These are phyloP conservation scores for Zygosaccharomyces rouxii DNA, from an alignment of 805 yeast genomes.

Conservation along the genomic window DNA sequence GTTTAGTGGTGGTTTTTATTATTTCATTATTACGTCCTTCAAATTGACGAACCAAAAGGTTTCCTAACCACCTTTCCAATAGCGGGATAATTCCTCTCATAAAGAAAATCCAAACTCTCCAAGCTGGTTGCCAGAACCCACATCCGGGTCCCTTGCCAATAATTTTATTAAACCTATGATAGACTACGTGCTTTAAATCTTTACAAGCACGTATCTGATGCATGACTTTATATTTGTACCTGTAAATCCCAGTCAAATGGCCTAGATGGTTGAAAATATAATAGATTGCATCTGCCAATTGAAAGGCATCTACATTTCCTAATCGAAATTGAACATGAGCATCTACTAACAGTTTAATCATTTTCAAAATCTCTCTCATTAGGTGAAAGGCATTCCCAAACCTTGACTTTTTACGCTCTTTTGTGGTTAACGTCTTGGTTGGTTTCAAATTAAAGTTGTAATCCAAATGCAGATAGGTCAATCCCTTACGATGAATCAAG, in stretches of 20 bases:
- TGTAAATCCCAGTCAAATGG: constrained; percentile 90
- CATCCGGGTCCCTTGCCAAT: constrained; percentile 98
- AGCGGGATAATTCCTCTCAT: constrained; percentile 88
- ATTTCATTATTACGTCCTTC: constrained; percentile 94
- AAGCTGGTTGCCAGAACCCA: constrained; percentile 99
- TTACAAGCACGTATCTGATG: constrained; percentile 95
- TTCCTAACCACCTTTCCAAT: constrained; percentile 92
- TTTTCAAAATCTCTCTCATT: constrained; percentile 80
- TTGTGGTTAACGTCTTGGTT: constrained; percentile 91
- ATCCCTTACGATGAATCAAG: constrained; percentile 82
- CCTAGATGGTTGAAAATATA: constrained; percentile 91
- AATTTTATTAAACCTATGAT: constrained; percentile 73
- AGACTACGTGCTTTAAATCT: constrained; percentile 89
- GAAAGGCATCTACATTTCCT: constrained; percentile 89
- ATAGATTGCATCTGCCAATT: constrained; percentile 90
- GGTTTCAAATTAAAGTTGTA: constrained; percentile 95
- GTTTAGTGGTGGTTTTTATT: constrained; percentile 92
- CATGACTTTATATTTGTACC: constrained; percentile 97
- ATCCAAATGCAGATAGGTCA: constrained; percentile 89
- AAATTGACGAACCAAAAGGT: constrained; percentile 84
- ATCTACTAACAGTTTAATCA: constrained; percentile 84
- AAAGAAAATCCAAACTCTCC: constrained; percentile 95
- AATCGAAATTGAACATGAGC: constrained; percentile 87
- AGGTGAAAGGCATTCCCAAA: constrained; percentile 96
- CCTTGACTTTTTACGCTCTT: constrained; percentile 91